Evolutionary conservation across 2,329 filamentous ascomycete species (phyloP), one percentile per base, ranked within the genome.

Genomic region (Phialocephala subalpina): DNA sequence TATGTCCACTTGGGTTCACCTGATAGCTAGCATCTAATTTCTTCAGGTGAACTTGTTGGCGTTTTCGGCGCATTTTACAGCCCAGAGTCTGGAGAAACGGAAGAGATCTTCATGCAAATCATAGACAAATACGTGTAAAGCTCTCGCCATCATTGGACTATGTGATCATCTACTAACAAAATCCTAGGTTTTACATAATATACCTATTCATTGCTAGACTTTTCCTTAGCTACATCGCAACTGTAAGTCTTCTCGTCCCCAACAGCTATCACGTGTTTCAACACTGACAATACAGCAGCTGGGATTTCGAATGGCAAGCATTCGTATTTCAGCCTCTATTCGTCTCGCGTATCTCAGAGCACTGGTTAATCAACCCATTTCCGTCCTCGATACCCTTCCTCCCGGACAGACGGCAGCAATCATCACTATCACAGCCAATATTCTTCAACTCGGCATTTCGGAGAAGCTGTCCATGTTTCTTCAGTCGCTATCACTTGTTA

Each of bases 171-270:
- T 16, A n/a, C 47, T 38, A 14, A 36, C 59, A 47, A 22, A 4
- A 1, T 33, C 27, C 11, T 66, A 87, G 86, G 1, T 78, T 94
- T 0, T 92, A 89, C 76, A 88, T 93, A 73, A 84, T 93, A 60
- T 87, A 87, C 63, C 81, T 94, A 6, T 94, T 93, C 76, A 76
- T 93, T 35, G 90, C 80, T 11, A 87, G 90, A 55, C 89, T 92
- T 67, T 74, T 80, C 20, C 79, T 92, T 47, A 86, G 85, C 65
- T 93, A 92, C 67, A 78, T 89, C 65, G 84, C 84, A 70, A 87
- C 86, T 58, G 64, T 66, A 61, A 29, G 27, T 22, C 22, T 36
- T 27, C n/a, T 20, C 1, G 3, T 16, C 7, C 33, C 20, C 25
- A 33, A 16, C n/a, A 3, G 33, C 14, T 9, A 55, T 20, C 11